Conservation (phyloP, 1,284 basidiomycete species). For the Tilletia horrida region DNA sequence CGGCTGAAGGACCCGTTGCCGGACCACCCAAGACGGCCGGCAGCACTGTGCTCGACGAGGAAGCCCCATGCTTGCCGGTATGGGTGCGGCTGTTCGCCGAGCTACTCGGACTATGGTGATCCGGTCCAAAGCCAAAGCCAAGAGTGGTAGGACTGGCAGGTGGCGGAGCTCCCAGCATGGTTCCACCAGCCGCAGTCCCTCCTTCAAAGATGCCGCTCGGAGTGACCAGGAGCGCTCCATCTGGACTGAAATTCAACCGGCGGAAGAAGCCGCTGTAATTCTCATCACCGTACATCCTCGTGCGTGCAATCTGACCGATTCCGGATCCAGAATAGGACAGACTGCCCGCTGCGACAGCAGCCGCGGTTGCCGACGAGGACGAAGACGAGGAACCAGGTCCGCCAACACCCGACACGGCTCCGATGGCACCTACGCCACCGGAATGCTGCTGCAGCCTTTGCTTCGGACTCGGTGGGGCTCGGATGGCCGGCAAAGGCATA, state of each 20-base stretch:
- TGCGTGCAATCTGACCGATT: conserved; percentile 11
- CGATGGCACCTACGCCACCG: not conserved
- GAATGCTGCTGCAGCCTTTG: conserved; percentile 42
- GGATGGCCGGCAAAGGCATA: conserved; percentile 48
- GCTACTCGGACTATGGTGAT: not conserved
- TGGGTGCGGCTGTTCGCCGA: not conserved
- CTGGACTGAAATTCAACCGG: conserved; percentile 85
- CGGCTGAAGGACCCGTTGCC: not conserved
- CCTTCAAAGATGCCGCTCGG: conserved; percentile 81
- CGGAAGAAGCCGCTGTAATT: conserved; percentile 94
- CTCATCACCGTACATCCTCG: conserved; percentile 81
- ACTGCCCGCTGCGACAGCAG: not conserved
- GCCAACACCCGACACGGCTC: not conserved
- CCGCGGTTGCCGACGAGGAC: not conserved
- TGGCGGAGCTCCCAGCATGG: not conserved
- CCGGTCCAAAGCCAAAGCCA: not conserved
- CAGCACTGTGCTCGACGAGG: not conserved
- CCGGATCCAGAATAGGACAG: conserved; percentile 4
- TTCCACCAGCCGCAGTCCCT: conserved; percentile 21
- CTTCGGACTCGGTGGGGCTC: conserved; percentile 44
- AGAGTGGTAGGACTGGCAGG: conserved; percentile 47
- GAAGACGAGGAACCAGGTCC: conserved; percentile 1
- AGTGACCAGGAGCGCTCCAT: conserved; percentile 86
- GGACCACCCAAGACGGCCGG: not conserved
- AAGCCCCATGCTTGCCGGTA: not conserved